Conservation (phyloP, 2,329 filamentous ascomycete genomes). For the Ophiostoma ips region DNA sequence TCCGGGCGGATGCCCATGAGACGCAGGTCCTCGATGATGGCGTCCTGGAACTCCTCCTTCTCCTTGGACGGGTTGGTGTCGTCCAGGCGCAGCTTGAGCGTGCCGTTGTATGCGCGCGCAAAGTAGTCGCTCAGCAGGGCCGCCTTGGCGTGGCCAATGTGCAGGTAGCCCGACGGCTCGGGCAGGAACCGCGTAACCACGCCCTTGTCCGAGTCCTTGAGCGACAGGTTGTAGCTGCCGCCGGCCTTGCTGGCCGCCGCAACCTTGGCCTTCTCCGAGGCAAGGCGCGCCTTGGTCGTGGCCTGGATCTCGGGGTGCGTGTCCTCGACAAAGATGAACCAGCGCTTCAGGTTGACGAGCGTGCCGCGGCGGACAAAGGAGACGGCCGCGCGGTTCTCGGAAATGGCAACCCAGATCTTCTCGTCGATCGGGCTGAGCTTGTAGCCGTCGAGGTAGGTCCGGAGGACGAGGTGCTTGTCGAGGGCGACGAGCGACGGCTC, state of each 20-base stretch:
- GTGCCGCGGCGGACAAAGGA: slow-evolving; percentile 67
- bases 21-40: slow-evolving; percentile 80
- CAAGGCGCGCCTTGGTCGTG: slow-evolving; percentile 56
- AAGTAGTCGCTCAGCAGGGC: slow-evolving; percentile 79
- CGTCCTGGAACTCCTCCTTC: slow-evolving; percentile 90
- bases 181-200: slow-evolving; percentile 88
- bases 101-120: slow-evolving; percentile 85
- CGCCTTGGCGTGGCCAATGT: slow-evolving; percentile 84
- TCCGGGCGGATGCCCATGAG: slow-evolving; percentile 89
- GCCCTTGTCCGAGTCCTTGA: slow-evolving; percentile 73
- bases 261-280: slow-evolving; percentile 55
- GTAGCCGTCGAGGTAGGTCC: slow-evolving; percentile 78
- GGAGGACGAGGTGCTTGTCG: slow-evolving; percentile 75
- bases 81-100: slow-evolving; percentile 81
- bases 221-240: slow-evolving; percentile 76
- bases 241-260: slow-evolving; percentile 58
- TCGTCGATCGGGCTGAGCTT: slow-evolving; percentile 61
- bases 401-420: slow-evolving; percentile 70
- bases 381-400: slow-evolving; percentile 71
- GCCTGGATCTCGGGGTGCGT: slow-evolving; percentile 61
- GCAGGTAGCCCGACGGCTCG: slow-evolving; percentile 89
- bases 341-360: slow-evolving; percentile 65
- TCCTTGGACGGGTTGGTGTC: slow-evolving; percentile 97
- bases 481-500: slow-evolving; percentile 62
- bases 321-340: slow-evolving; percentile 78